These are phyloP conservation scores for Microcos paniculata DNA, from an alignment of 345 rosid species.

Conservation along the genomic window DNA sequence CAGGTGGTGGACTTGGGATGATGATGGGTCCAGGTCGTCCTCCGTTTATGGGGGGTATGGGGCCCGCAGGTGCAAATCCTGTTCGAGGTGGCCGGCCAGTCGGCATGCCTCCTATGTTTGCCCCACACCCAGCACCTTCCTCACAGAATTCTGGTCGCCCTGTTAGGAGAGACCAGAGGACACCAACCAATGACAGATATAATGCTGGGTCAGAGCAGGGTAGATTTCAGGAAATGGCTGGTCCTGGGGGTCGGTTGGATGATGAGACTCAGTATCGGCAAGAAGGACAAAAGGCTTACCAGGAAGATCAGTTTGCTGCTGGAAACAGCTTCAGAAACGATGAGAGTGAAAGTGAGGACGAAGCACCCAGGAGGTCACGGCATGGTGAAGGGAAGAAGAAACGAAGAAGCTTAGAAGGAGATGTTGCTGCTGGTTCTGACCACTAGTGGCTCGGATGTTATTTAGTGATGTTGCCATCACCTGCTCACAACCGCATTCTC, in stretches of 20 bases:
- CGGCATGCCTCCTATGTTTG: constrained; percentile 45
- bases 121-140: constrained; percentile 40
- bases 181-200: constrained; percentile 40
- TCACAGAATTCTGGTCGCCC: constrained; percentile 45
- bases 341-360: constrained; percentile 87
- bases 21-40: constrained; percentile 90
- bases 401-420: constrained; percentile 38
- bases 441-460: neutral
- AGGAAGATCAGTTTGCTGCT: constrained; percentile 47
- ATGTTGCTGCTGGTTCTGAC: neutral
- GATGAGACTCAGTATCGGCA: constrained; percentile 45
- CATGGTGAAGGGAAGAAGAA: constrained; percentile 93
- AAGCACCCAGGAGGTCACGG: constrained; percentile 96
- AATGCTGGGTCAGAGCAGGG: constrained; percentile 53
- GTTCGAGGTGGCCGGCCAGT: constrained; percentile 61
- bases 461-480: neutral
- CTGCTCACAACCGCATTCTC: neutral
- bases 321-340: constrained; percentile 58
- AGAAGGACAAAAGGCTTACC: constrained; percentile 39
- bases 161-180: constrained; percentile 52
- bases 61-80: constrained; percentile 40
- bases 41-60: constrained; percentile 84
- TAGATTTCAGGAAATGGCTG: constrained; percentile 43
- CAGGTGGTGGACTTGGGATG: constrained; percentile 85
- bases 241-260: constrained; percentile 35